Base-by-base conservation (phyloP, 2,329 filamentous ascomycete genomes). In the Colletotrichum lupini region DNA sequence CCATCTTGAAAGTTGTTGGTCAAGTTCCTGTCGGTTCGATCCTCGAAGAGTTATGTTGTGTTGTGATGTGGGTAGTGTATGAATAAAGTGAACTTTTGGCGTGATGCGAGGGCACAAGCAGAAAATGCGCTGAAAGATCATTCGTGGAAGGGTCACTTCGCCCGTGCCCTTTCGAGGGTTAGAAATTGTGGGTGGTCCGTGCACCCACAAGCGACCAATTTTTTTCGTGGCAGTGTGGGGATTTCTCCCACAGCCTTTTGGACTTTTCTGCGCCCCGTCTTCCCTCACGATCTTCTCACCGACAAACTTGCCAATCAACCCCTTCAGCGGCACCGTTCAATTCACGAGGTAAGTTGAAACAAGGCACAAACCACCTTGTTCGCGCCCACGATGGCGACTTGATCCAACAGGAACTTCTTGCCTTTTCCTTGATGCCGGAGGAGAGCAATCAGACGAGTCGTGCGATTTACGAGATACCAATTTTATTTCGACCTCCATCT, bases 31-130 rank as follows among this genome's bases (percentile, higher is more conserved):
- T 88, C 89, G 88, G 87, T 83, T 86, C 88, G 89, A 91, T 91
- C 90, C 90, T 91, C 90, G 90, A 91, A 91, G 89, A 91, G 89
- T 84, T 72, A 80, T 76, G 81, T 78, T 79, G 79, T 84, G 73
- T 80, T 76, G 81, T 77, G 57, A 64, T 79, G 79, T 78, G 77
- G 82, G 79, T 82, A 79, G 77, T 77, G 77, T 80, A 77, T 79
- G 74, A 76, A 78, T 78, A 76, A 49, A 73, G 66, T 74, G 72
- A 75, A 64, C 77, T 73, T 76, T 74, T 76, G 74, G 73, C 78
- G 75, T 56, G 60, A 57, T 30, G 42, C 67, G 58, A 73, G 71
- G 59, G 32, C 32, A 62, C 42, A 68, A 59, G 49, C 72, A 62
- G 42, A 35, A 60, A 52, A 49, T 53, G 30, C 46, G 46, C 32